Conservation (phyloP, 441 rosid genomes). For the Viola pubescens region DNA sequence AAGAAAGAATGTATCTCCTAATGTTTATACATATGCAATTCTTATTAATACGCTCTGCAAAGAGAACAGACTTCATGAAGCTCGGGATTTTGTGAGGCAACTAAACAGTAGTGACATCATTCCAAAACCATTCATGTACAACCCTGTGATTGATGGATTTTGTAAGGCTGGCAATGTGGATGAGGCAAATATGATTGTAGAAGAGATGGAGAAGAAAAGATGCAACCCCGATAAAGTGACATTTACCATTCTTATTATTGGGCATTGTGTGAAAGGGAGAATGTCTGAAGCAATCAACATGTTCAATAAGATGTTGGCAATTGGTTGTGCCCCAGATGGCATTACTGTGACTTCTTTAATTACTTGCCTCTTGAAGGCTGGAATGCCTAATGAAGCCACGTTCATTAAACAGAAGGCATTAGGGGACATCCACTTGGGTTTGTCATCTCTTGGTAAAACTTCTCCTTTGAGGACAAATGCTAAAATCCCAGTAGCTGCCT, state of each 20-base stretch:
- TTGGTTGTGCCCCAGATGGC: slow-evolving; percentile 68
- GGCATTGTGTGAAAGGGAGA: slow-evolving; percentile 88
- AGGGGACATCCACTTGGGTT: slow-evolving; percentile 27
- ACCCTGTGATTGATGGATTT: slow-evolving; percentile 83
- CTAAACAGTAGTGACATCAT: slow-evolving; percentile 38
- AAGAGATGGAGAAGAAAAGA: slow-evolving; percentile 62
- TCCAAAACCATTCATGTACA: slow-evolving; percentile 66
- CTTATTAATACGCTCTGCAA: slow-evolving; percentile 64
- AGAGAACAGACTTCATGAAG: slow-evolving; percentile 59
- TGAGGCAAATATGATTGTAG: slow-evolving; percentile 58
- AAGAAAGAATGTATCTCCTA: slow-evolving; percentile 46
- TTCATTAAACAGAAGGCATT: slow-evolving; percentile 31
- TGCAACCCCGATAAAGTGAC: slow-evolving; percentile 82
- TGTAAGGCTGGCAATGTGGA: slow-evolving; percentile 86
- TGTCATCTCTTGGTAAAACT: slow-evolving; percentile 27
- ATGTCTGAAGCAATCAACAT: slow-evolving; percentile 63
- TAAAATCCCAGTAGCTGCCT: slow-evolving; percentile 51
- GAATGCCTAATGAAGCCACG: slow-evolving; percentile 72
- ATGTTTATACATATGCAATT: slow-evolving; percentile 56
- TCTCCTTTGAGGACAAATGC: slow-evolving; percentile 23
- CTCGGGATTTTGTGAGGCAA: slow-evolving; percentile 52
- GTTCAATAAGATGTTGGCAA: slow-evolving; percentile 63
- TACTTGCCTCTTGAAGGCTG: slow-evolving; percentile 78
- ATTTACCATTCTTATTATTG: slow-evolving; percentile 76
- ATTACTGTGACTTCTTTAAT: slow-evolving; percentile 50